phyloP scores from a whole-genome alignment of 768 basidiomycete species.

The Suillus weaverae region DNA sequence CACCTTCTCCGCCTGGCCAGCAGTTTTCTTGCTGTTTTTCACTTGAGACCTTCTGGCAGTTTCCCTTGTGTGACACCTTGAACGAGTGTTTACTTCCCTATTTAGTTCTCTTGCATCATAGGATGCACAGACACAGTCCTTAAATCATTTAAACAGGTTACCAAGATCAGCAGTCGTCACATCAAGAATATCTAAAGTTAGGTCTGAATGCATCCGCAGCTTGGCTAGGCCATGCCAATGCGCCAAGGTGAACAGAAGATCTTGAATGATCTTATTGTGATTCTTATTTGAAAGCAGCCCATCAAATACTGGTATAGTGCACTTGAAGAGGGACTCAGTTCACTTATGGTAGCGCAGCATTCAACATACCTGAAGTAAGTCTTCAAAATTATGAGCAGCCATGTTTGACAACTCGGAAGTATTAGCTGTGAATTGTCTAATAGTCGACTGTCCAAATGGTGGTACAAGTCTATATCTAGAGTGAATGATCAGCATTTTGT shows the following conservation, averaged over 20 bases:
- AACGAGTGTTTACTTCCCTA: neutral
- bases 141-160: too few relatives aligned
- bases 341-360: neutral
- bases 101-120: neutral
- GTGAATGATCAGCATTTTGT: neutral
- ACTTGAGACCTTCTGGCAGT: neutral
- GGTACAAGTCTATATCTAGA: conserved; percentile 30
- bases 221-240: too few relatives aligned
- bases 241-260: too few relatives aligned
- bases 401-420: conserved; percentile 34
- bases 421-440: conserved; percentile 31
- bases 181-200: too few relatives aligned
- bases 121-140: neutral
- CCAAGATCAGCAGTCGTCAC: too few relatives aligned
- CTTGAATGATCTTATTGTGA: too few relatives aligned
- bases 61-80: neutral
- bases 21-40: neutral
- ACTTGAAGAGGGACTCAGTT: conserved; percentile 14
- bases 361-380: conserved; percentile 29
- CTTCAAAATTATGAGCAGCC: conserved; percentile 38
- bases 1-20: too few relatives aligned
- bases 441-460: conserved; percentile 33
- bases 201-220: too few relatives aligned
- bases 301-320: conserved; percentile 32
- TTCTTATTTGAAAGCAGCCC: conserved; percentile 24